Conservation (phyloP, 331 rosid genomes). For the Malus hybrid region DNA sequence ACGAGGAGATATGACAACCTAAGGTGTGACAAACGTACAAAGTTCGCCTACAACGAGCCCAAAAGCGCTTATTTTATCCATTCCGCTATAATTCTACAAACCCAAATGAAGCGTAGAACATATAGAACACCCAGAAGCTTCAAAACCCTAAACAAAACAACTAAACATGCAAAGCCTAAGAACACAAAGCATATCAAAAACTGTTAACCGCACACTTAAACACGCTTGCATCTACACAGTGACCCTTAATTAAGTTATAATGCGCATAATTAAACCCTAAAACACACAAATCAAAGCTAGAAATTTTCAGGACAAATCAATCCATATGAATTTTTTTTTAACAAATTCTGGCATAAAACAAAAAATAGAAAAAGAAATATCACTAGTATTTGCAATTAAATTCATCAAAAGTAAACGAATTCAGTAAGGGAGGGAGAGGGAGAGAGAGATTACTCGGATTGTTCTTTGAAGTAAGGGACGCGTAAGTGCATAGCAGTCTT, state of each 20-base stretch:
- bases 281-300: not conserved
- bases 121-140: not conserved
- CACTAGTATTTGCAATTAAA: not conserved
- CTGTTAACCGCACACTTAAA: not conserved
- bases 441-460: conserved; percentile 48
- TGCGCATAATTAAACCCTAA: not conserved
- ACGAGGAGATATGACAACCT: not conserved
- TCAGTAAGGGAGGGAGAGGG: not conserved
- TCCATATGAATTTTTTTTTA: not conserved
- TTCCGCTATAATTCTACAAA: not conserved
- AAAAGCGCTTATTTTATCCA: not conserved
- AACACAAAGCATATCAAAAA: not conserved
- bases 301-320: not conserved
- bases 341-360: not conserved
- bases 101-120: not conserved
- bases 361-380: not conserved
- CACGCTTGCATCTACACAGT: not conserved
- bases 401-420: not conserved
- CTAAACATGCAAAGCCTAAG: not conserved
- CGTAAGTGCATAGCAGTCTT: conserved; percentile 56
- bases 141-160: conserved; percentile 1
- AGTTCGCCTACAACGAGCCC: not conserved
- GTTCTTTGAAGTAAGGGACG: conserved; percentile 69
- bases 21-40: not conserved
- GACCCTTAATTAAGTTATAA: not conserved